Conservation (phyloP, 1,284 basidiomycete species). For the Boletus semigastroideus region DNA sequence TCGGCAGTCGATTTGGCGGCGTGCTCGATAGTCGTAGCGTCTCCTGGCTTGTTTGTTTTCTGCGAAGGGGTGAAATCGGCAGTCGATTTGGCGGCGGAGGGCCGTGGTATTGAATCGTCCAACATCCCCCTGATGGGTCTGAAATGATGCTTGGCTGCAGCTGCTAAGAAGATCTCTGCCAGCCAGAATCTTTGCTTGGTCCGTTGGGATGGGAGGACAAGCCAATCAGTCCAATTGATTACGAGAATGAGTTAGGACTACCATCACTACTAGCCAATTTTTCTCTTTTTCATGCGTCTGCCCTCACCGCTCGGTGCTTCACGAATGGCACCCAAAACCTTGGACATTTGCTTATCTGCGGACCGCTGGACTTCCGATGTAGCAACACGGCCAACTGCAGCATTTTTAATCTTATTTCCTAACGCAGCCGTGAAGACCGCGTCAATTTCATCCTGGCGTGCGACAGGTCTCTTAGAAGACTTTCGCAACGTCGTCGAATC, state of each 20-base stretch:
- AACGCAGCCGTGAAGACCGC: conserved; percentile 58
- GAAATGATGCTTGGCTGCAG: no score
- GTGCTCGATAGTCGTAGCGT: no score
- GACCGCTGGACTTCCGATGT: conserved; percentile 10
- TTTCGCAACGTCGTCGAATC: conserved; percentile 1
- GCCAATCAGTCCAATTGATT: background rate
- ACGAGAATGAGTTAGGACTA: background rate
- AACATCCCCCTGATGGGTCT: no score
- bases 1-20: no score
- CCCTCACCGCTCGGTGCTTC: conserved; percentile 25
- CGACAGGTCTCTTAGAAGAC: conserved; percentile 33
- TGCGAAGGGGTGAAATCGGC: no score
- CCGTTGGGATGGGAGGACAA: no score
- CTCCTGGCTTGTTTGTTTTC: no score
- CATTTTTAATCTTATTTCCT: conserved; percentile 59
- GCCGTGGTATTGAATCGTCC: no score
- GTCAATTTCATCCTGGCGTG: conserved; percentile 65
- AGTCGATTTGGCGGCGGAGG: no score
- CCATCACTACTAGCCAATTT: background rate
- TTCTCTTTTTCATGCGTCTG: conserved; percentile 23
- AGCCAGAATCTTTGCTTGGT: no score
- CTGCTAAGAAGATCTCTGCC: no score
- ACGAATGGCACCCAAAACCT: conserved; percentile 32
- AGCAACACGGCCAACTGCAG: conserved; percentile 8
- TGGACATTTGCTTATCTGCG: conserved; percentile 33